phyloP scores from a whole-genome alignment of 495 filamentous ascomycete genomes.

The Talaromyces proteolyticus region DNA sequence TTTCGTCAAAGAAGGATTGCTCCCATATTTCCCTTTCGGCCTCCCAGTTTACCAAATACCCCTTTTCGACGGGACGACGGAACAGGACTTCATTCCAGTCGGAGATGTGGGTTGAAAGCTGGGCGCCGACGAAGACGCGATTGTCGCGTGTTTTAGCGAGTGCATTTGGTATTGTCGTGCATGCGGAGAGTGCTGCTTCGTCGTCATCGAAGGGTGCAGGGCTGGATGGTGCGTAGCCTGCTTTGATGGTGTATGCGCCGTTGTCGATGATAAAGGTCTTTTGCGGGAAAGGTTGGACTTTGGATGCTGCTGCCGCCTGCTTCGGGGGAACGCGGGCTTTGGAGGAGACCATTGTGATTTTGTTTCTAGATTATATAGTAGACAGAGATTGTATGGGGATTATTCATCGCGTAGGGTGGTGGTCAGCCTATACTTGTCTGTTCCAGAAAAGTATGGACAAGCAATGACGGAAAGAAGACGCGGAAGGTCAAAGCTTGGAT shows the following conservation, averaged over 20 bases:
- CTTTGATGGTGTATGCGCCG: constrained; percentile 90
- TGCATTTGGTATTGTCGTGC: constrained; percentile 77
- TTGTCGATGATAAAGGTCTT: constrained; percentile 89
- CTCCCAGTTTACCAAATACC: constrained; percentile 95
- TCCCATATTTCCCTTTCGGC: constrained; percentile 96
- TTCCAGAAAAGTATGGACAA: too few species aligned
- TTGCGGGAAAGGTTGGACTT: constrained; percentile 39
- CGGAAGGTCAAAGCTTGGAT: too few species aligned
- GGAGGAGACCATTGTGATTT: constrained; percentile 25
- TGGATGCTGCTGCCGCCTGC: constrained; percentile 9
- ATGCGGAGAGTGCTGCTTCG: constrained; percentile 34
- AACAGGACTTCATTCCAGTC: constrained; percentile 90
- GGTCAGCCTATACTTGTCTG: too few species aligned
- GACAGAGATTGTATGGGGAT: neutral
- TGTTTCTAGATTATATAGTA: neutral
- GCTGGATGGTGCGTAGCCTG: constrained; percentile 62
- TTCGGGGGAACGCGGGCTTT: constrained; percentile 32
- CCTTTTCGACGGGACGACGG: constrained; percentile 89
- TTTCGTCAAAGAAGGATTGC: constrained; percentile 74
- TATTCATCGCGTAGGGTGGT: neutral
- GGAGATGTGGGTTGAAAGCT: constrained; percentile 65
- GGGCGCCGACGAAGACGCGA: constrained; percentile 70
- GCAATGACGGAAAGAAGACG: neutral
- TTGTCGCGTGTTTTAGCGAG: constrained; percentile 77
- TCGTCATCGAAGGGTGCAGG: constrained; percentile 29